Evolutionary conservation across 1,284 basidiomycete species (phyloP).

Genomic region (Taiwanofungus camphoratus): DNA sequence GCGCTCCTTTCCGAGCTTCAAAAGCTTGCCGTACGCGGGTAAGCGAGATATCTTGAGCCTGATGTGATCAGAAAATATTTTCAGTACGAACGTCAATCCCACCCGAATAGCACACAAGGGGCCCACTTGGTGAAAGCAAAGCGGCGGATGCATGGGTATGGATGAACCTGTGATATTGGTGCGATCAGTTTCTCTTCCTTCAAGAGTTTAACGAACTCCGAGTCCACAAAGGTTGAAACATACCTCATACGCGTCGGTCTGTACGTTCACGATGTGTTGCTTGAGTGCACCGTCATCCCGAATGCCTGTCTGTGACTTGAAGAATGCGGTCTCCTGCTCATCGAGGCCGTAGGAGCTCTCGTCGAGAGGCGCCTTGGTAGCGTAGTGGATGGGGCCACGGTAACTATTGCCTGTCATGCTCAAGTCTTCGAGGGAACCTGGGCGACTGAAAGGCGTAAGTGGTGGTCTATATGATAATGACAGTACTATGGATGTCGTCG

Average conservation of each 20-base stretch:
- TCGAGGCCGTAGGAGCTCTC: conserved; percentile 6
- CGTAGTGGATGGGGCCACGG: too few relatives aligned
- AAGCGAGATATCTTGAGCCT: conserved; percentile 31
- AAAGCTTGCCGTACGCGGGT: conserved; percentile 35
- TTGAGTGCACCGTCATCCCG: conserved; percentile 9
- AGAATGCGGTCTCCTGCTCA: conserved; percentile 12
- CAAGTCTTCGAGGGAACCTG: too few relatives aligned
- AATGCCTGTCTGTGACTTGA: conserved; percentile 16
- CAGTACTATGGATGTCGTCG: too few relatives aligned
- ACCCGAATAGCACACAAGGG: background rate
- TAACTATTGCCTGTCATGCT: too few relatives aligned
- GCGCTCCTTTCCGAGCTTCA: conserved; percentile 32
- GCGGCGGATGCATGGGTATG: conserved; percentile 30
- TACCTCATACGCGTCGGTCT: conserved; percentile 12
- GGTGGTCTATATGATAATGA: too few relatives aligned
- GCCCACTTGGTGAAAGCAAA: conserved; percentile 29
- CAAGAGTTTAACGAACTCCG: too few relatives aligned
- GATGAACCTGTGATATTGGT: conserved; percentile 29
- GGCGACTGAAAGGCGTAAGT: too few relatives aligned
- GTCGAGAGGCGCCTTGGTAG: background rate
- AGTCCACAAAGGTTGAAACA: too few relatives aligned
- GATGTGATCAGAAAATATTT: conserved; percentile 8
- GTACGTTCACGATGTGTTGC: conserved; percentile 10
- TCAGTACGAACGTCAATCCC: too few relatives aligned
- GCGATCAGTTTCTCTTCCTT: too few relatives aligned